Base-by-base conservation (phyloP, 192 early-diverging fungal species). In the Pilaira anomala region DNA sequence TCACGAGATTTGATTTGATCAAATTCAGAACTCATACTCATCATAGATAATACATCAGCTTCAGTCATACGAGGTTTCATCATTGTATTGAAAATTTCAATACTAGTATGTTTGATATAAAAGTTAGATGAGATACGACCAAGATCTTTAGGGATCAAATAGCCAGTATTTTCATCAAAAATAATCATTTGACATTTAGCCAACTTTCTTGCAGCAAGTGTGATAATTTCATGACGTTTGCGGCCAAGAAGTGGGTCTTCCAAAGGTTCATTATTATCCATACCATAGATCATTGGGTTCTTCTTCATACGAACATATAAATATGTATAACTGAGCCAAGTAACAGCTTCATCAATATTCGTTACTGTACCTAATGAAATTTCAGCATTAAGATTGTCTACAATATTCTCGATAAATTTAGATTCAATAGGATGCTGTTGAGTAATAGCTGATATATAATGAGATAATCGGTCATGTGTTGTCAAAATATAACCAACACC, bases 351-450 rank as follows among this genome's bases (percentile, higher is more conserved):
- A 66, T 95, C 91, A 36, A 98, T 75, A 54, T 84, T 97, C 29
- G 94, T 95, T 1, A 99, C 94, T 0, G 96, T 97, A 24, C 98
- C 98, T 7, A 99, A 74, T 0, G 91, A 87, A 45, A 99, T 88
- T 67, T 99, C 98, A 33, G 98, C 98, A 71, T 99, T 99, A 48
- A 99, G 81, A 73, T 97, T 97, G 67, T 99, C 94, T 14, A 88
- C 82, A 69, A 98, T 79, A 26, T 89, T 84, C 25, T 82, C 74
- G 12, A 90, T 88, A 67, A 99, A 99, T 53, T 76, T 80, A 2
- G 92, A 95, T 80, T 99, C 98, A 61, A 99, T 99, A 7, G 98
- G 95, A 62, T 93, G 88, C 76, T 98, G 95, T 75, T 94, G 90
- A 3, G 93, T 97, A 76, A 99, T 93, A 3, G 90, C 85, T 14